Base-by-base conservation (phyloP, 345 rosid species). In the Bruguiera parviflora region DNA sequence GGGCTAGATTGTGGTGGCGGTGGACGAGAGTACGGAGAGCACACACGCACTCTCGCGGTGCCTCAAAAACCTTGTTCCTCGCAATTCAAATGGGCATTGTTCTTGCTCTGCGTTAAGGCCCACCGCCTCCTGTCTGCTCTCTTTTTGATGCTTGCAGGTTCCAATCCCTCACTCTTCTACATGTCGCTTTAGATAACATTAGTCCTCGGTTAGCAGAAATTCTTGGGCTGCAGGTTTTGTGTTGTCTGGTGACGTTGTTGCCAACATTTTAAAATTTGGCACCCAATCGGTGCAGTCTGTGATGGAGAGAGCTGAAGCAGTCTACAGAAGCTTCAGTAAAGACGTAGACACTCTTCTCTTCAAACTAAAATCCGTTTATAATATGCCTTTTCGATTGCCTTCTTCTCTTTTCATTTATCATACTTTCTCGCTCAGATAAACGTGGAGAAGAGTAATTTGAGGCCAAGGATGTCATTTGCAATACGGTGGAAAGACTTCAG, bases 41-140 rank as follows among this genome's bases (percentile, higher is more conserved):
- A 93, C 91, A 97, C 71, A 81, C 60, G 98, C 98, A 27, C 94
- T 91, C 22, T 83, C 91, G 20, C 91, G 96, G 96, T 91, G 95
- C 73, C 85, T 91, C 60, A 33, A 28, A 21, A 87, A 88, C 76
- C 82, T 91, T n/a, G 71, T 87, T 68, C 52, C 88, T 19, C 71
- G 70, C 31, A 70, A 71, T 47, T 68, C 85, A 5, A 74, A 70
- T 25, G 68, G 60, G 83, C 81, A 1, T 84, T 94, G 8, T 86
- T 84, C 58, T 94, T 91, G 61, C 90, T 94, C 70, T 91, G 87
- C 47, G 97, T 88, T 20, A 91, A 94, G 79, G 95, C 97, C 89
- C 91, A 2, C 91, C 88, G 2, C 89, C 87, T 35, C 83, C 91
- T 6, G 58, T 87, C 59, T 78, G 82, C 82, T 85, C 92, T 58